Percentiles rank a stretch among this genome's conserved stretches.
Conservation (phyloP, 2,329 filamentous ascomycete genomes). For the Aspergillus glaucus region DNA sequence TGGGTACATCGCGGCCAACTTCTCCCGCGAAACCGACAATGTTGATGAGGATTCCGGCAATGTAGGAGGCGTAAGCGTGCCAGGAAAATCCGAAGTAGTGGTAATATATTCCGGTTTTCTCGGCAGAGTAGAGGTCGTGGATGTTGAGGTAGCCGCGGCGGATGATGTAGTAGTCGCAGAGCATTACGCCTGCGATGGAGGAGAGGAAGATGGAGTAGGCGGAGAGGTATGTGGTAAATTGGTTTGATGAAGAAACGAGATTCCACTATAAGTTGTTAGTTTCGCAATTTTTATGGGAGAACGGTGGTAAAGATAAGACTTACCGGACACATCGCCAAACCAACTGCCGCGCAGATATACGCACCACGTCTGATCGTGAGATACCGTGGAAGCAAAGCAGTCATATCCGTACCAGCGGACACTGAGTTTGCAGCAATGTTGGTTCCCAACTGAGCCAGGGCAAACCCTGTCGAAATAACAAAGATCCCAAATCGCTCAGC, state of each 20-base stretch:
- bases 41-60: slow-evolving; percentile 79
- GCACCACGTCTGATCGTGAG: slow-evolving; percentile 81
- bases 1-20: slow-evolving; percentile 64
- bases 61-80: slow-evolving; percentile 77
- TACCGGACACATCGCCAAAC: slow-evolving; percentile 77
- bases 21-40: slow-evolving; percentile 86
- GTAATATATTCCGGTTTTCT: slow-evolving; percentile 58
- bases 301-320: slow-evolving; percentile 1
- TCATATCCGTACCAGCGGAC: slow-evolving; percentile 76
- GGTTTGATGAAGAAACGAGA: slow-evolving; percentile 66
- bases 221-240: slow-evolving; percentile 86
- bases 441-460: slow-evolving; percentile 75
- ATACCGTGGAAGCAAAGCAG: slow-evolving; percentile 70
- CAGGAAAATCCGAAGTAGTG: slow-evolving; percentile 69
- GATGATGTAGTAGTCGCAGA: slow-evolving; percentile 81
- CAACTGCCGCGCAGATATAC: slow-evolving; percentile 74
- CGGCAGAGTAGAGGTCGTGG: slow-evolving; percentile 70
- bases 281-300: background rate
- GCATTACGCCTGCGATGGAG: slow-evolving; percentile 85
- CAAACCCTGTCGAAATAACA: slow-evolving; percentile 63
- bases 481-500: slow-evolving; percentile 69
- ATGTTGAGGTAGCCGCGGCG: slow-evolving; percentile 75
- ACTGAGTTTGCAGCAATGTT: slow-evolving; percentile 85
- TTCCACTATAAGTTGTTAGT: slow-evolving; percentile 44
- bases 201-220: slow-evolving; percentile 93